A percentile compares a stretch with the other conserved stretches of the same genome.
Conservation (phyloP, 106 monocot genomes). For the Dendrobium officinale region DNA sequence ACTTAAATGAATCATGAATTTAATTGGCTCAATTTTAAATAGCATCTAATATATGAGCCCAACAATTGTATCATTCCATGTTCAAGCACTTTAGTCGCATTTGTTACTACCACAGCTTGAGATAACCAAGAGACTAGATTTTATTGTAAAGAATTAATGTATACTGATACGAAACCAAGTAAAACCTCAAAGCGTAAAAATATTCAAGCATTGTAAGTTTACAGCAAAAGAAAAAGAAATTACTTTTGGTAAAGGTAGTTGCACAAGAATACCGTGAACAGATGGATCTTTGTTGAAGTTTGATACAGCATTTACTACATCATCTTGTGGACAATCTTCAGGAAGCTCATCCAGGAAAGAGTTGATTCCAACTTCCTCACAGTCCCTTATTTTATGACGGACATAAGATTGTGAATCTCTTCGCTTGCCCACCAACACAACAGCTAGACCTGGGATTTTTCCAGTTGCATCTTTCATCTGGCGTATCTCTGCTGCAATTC, state of each 20-base stretch:
- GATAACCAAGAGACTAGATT: too few relatives aligned
- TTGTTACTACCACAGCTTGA: too few relatives aligned
- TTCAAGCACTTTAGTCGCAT: too few relatives aligned
- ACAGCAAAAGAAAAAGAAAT: slow-evolving; percentile 20
- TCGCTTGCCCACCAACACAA: slow-evolving; percentile 79
- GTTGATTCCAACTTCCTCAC: slow-evolving; percentile 78
- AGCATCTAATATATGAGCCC: too few relatives aligned
- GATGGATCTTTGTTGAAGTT: slow-evolving; percentile 77
- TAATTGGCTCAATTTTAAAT: too few relatives aligned
- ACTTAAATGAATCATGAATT: too few relatives aligned
- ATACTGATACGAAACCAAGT: background rate
- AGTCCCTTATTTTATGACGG: slow-evolving; percentile 63
- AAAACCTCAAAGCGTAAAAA: background rate
- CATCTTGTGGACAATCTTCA: slow-evolving; percentile 59
- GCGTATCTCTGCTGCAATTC: slow-evolving; percentile 51
- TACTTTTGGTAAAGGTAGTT: slow-evolving; percentile 88
- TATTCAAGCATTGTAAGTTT: background rate
- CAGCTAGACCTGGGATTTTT: slow-evolving; percentile 74
- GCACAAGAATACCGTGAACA: slow-evolving; percentile 93
- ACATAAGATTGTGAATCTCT: slow-evolving; percentile 80
- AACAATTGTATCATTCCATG: too few relatives aligned
- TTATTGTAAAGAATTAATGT: too few relatives aligned
- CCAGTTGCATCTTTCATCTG: slow-evolving; percentile 43
- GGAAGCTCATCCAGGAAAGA: slow-evolving; percentile 56
- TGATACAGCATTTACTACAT: slow-evolving; percentile 42